A percentile compares a stretch with the other conserved stretches of the same genome.
phyloP scores from a whole-genome alignment of 768 basidiomycete species.

The Fomitopsis pulvina region DNA sequence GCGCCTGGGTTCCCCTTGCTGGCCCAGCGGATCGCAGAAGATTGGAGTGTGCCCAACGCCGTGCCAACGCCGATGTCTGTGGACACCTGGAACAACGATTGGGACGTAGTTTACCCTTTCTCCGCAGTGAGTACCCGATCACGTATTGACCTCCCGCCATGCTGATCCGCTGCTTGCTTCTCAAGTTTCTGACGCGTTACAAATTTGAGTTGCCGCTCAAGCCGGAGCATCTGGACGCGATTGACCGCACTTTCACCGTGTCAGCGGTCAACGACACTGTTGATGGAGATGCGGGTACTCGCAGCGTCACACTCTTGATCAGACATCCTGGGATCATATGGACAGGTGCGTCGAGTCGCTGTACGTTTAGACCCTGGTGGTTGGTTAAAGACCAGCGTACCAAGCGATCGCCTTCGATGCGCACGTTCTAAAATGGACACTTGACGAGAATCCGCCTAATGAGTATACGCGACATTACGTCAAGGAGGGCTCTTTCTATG shows the following conservation, averaged over 20 bases:
- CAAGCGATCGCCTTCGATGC: slow-evolving; percentile 87
- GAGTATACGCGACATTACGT: slow-evolving; percentile 79
- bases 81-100: slow-evolving; percentile 78
- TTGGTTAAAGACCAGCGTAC: background rate
- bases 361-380: background rate
- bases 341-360: slow-evolving; percentile 48
- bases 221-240: slow-evolving; percentile 20
- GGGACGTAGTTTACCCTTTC: slow-evolving; percentile 84
- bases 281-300: slow-evolving; percentile 52
- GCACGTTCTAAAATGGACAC: slow-evolving; percentile 78
- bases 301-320: slow-evolving; percentile 63
- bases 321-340: slow-evolving; percentile 80
- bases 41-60: slow-evolving; percentile 45
- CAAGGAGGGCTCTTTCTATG: slow-evolving; percentile 88
- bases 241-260: slow-evolving; percentile 40
- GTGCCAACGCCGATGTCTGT: slow-evolving; percentile 45
- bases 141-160: background rate
- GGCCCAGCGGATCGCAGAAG: slow-evolving; percentile 49
- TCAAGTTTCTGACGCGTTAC: slow-evolving; percentile 78
- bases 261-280: slow-evolving; percentile 49
- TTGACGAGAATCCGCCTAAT: slow-evolving; percentile 72
- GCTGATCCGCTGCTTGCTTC: slow-evolving; percentile 8
- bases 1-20: slow-evolving; percentile 69
- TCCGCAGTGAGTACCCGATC: slow-evolving; percentile 46
- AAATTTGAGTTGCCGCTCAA: slow-evolving; percentile 61